Percentiles rank a stretch among this genome's conserved stretches.
phyloP scores from a whole-genome alignment of 2,329 filamentous ascomycete genomes.

The Fusarium oxysporum region DNA sequence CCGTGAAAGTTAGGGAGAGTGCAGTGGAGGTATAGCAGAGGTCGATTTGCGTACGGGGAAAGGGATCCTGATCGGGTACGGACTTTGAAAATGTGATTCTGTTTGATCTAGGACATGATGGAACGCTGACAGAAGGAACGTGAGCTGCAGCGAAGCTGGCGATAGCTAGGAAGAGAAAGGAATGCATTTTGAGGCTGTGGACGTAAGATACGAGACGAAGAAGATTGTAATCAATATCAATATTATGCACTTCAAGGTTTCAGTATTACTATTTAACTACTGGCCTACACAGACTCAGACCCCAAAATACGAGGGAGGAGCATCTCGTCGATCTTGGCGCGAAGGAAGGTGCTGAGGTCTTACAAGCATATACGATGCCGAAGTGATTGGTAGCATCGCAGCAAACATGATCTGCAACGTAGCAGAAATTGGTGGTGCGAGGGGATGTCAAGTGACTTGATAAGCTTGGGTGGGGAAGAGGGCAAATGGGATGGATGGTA shows the following conservation, averaged over 20 bases:
- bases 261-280: background rate
- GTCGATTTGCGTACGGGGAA: constrained; percentile 59
- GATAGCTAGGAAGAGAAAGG: background rate
- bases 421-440: constrained; percentile 14
- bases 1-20: constrained; percentile 58
- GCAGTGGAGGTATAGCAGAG: constrained; percentile 59
- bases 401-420: constrained; percentile 32
- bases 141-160: constrained; percentile 14
- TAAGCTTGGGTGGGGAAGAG: constrained; percentile 8
- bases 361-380: background rate
- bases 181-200: constrained; percentile 25
- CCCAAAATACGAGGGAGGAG: background rate
- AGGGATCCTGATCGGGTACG: constrained; percentile 55
- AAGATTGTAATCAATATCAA: background rate
- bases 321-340: constrained; percentile 3
- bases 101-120: constrained; percentile 52
- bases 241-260: background rate
- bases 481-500: background rate
- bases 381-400: constrained; percentile 30
- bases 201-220: background rate
- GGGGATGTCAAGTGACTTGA: constrained; percentile 9
- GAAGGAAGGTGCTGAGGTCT: constrained; percentile 1
- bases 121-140: constrained; percentile 51
- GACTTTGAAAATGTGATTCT: constrained; percentile 56
- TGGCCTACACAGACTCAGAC: constrained; percentile 7